Evolutionary conservation across 805 yeast species (phyloP).

Genomic region (Candida alai): DNA sequence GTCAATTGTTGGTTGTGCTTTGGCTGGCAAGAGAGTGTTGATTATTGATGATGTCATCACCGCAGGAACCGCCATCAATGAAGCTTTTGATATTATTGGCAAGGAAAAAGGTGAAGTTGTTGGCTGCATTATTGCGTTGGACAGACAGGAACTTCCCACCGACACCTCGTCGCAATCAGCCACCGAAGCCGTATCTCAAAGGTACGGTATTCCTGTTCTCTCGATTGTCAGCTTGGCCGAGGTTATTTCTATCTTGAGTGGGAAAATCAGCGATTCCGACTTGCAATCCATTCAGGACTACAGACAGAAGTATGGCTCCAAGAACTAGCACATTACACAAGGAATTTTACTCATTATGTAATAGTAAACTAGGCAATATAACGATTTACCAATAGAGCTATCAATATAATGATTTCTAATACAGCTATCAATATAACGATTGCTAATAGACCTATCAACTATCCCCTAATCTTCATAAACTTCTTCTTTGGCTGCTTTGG

Average conservation of each 20-base stretch:
- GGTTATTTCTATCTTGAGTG: conserved; percentile 60
- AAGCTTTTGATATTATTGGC: conserved; percentile 78
- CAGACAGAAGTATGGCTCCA: conserved; percentile 48
- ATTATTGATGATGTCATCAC: conserved; percentile 97
- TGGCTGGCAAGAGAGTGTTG: conserved; percentile 68
- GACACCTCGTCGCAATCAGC: conserved; percentile 63
- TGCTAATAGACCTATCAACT: conserved; percentile 3
- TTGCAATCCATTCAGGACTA: conserved; percentile 56
- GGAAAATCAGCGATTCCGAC: conserved; percentile 55
- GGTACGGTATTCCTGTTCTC: conserved; percentile 76
- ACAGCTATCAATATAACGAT: too few relatives aligned
- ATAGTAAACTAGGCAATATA: too few relatives aligned
- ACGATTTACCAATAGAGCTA: too few relatives aligned
- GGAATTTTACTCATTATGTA: too few relatives aligned
- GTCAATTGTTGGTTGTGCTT: conserved; percentile 77
- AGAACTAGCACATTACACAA: conserved; percentile 5
- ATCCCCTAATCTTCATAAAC: conserved; percentile 59
- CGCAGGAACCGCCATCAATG: conserved; percentile 97
- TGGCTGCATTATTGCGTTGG: conserved; percentile 88
- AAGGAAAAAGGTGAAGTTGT: conserved; percentile 68
- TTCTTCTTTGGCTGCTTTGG: conserved; percentile 50
- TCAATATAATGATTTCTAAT: too few relatives aligned
- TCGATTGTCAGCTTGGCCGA: conserved; percentile 76
- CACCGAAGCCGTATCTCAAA: conserved; percentile 70
- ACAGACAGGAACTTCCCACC: conserved; percentile 86